Percentiles rank a stretch among this genome's conserved stretches.
Evolutionary conservation across 2,329 filamentous ascomycete genomes (phyloP).

Genomic region (Scedosporium aurantiacum): DNA sequence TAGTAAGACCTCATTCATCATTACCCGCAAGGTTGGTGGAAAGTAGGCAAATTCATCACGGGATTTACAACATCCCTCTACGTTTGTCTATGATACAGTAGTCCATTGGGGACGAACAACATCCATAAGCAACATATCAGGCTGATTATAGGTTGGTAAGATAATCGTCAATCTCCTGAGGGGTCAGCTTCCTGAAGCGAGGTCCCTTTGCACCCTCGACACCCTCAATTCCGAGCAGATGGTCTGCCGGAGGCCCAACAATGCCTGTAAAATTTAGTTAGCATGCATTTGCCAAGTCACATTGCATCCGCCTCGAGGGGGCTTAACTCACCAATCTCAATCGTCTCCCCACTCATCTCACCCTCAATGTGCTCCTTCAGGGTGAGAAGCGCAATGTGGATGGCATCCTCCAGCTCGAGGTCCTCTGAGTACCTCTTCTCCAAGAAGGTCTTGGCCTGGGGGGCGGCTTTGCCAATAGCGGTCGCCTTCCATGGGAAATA

Average conservation of each 20-base stretch:
- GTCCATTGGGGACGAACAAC: constrained; percentile 15
- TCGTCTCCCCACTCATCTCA: constrained; percentile 97
- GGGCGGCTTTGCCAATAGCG: constrained; percentile 96
- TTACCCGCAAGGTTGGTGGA: background rate
- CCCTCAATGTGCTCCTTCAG: constrained; percentile 99
- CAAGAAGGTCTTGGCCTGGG: constrained; percentile 95
- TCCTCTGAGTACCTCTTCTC: constrained; percentile 99
- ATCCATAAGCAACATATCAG: background rate
- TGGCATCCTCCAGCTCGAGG: constrained; percentile 91
- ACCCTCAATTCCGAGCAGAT: constrained; percentile 83
- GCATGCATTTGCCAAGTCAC: background rate
- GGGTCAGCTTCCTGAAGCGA: constrained; percentile 85
- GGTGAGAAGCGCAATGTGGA: constrained; percentile 94
- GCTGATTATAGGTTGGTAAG: constrained; percentile 80
- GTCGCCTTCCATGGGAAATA: constrained; percentile 99
- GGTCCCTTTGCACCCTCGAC: constrained; percentile 77
- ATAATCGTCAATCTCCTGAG: constrained; percentile 99
- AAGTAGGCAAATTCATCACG: background rate
- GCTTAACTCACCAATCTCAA: constrained; percentile 72
- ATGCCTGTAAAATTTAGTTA: constrained; percentile 52
- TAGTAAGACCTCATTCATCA: constrained; percentile 36
- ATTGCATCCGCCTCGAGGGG: background rate
- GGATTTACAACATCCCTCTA: constrained; percentile 4
- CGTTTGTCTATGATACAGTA: constrained; percentile 26
- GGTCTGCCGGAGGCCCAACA: constrained; percentile 85